These are phyloP conservation scores for Adiantum capillusveneris DNA, from an alignment of 75 land plant genomes.

Conservation along the genomic window DNA sequence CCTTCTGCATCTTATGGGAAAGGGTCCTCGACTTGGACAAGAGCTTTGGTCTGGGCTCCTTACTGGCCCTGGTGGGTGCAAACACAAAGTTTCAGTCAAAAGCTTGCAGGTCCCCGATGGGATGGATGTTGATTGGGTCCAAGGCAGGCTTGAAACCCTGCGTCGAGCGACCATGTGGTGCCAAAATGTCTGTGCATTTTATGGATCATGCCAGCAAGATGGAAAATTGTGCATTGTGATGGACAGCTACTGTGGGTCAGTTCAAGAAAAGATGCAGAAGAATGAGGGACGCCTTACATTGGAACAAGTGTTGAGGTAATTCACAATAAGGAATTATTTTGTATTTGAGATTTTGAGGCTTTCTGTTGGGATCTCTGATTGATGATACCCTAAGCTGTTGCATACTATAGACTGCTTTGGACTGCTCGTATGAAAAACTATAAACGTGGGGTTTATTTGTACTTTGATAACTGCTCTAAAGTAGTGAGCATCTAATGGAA, in stretches of 20 bases:
- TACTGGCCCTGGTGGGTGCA: conserved; percentile 40
- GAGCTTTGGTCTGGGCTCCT: conserved; percentile 63
- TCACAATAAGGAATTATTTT: no score
- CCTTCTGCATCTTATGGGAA: conserved; percentile 43
- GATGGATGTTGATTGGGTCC: conserved; percentile 55
- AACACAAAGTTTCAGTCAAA: conserved; percentile 78
- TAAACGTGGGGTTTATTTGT: no score
- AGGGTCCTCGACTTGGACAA: conserved; percentile 49
- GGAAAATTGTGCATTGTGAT: conserved; percentile 59
- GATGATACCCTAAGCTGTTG: no score
- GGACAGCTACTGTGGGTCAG: conserved; percentile 61
- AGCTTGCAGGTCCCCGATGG: conserved; percentile 48
- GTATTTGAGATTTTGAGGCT: no score
- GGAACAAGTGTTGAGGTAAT: conserved; percentile 84
- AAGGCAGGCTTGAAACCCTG: conserved; percentile 49
- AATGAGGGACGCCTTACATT: conserved; percentile 82
- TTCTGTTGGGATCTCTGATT: no score
- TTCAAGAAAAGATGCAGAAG: conserved; percentile 69
- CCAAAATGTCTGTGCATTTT: conserved; percentile 73
- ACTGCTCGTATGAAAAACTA: no score
- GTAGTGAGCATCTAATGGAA: no score
- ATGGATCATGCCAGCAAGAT: conserved; percentile 60
- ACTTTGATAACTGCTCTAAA: no score
- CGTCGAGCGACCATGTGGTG: conserved; percentile 82
- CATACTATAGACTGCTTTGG: no score